Percentiles rank a stretch among this genome's conserved stretches.
Evolutionary conservation across 441 rosid genomes (phyloP).

Genomic region (Populus hybrid): DNA sequence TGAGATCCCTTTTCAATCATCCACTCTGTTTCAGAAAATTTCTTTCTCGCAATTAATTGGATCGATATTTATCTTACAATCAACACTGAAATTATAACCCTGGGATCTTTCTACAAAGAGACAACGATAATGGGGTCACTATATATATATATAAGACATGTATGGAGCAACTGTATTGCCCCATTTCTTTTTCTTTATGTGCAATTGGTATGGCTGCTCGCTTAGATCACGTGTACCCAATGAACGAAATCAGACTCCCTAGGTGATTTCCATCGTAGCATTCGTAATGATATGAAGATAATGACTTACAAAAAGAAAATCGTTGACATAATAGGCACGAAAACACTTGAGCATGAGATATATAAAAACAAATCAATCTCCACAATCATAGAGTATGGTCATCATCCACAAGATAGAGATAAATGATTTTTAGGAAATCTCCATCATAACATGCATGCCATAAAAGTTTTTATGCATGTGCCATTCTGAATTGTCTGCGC

Average conservation of each 20-base stretch:
- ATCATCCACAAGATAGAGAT: not conserved
- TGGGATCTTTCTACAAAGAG: not conserved
- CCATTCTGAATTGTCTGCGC: not conserved
- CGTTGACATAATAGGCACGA: not conserved
- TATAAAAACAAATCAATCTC: not conserved
- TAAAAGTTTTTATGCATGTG: not conserved
- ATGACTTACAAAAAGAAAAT: too few species aligned
- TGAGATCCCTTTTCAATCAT: not conserved
- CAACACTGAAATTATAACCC: not conserved
- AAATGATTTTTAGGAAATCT: not conserved
- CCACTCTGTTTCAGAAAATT: not conserved
- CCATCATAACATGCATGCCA: not conserved
- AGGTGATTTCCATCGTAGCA: not conserved
- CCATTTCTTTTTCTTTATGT: not conserved
- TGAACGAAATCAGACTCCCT: not conserved
- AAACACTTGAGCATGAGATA: not conserved
- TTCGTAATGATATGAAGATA: not conserved
- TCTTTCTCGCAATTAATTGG: not conserved
- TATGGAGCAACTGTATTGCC: not conserved
- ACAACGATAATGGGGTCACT: not conserved
- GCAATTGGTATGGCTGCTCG: not conserved
- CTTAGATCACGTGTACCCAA: not conserved
- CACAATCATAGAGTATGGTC: not conserved
- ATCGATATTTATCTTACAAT: not conserved
- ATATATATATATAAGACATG: not conserved